phyloP scores from a whole-genome alignment of 129 eudicot genomes.

The Sambucus nigra region DNA sequence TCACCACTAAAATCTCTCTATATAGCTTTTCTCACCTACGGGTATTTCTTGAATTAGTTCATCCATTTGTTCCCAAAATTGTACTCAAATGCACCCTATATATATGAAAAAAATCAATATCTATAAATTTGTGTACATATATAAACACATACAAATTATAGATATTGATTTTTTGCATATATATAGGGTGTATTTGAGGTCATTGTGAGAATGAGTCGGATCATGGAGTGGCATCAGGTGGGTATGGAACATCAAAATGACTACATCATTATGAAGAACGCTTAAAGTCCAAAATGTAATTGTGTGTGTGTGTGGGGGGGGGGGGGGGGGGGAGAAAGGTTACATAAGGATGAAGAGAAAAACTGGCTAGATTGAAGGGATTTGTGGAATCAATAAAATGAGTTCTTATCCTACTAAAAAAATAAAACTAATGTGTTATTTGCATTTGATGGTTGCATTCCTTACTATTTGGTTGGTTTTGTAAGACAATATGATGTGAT shows the following conservation, averaged over 20 bases:
- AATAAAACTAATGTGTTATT: conserved; percentile 15
- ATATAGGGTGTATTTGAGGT: conserved; percentile 64
- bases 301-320: no score
- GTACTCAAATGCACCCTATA: no score
- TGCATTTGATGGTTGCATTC: background rate
- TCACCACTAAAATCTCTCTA: no score
- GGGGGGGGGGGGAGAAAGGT: conserved; percentile 83
- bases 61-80: no score
- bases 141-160: no score
- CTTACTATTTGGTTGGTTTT: background rate
- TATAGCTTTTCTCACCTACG: no score
- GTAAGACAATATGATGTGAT: background rate
- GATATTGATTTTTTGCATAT: background rate
- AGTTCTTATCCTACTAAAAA: conserved; percentile 64
- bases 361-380: conserved; percentile 49
- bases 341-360: conserved; percentile 75
- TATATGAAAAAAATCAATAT: no score
- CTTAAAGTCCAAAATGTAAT: conserved; percentile 67
- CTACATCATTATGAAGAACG: conserved; percentile 51
- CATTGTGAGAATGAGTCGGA: conserved; percentile 62
- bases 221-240: conserved; percentile 74
- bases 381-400: conserved; percentile 64
- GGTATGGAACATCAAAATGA: conserved; percentile 58
- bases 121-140: no score
- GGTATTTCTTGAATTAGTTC: no score